Conservation (phyloP, 2,329 filamentous ascomycete species). For the Clarireedia sp. region DNA sequence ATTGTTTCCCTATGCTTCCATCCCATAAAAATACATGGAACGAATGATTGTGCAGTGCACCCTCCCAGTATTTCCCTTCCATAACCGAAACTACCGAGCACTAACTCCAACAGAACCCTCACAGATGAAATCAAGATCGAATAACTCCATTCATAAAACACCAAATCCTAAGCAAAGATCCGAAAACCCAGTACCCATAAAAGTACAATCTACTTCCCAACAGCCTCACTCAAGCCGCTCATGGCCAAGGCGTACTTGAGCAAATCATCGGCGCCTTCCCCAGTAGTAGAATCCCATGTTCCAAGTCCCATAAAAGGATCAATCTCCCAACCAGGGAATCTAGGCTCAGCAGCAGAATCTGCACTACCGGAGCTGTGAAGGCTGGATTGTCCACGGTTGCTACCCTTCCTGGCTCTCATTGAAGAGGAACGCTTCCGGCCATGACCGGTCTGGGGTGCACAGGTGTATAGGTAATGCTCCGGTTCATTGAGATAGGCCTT, state of each 20-base stretch:
- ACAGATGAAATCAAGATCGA: no score
- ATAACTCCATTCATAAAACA: no score
- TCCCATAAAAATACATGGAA: no score
- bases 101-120: no score
- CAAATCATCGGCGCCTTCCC: background rate
- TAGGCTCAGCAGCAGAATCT: slow-evolving; percentile 1
- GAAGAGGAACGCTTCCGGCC: background rate
- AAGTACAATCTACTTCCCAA: background rate
- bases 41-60: no score
- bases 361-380: slow-evolving; percentile 13
- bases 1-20: no score
- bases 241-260: slow-evolving; percentile 12
- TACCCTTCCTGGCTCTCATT: slow-evolving; percentile 13
- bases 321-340: slow-evolving; percentile 9
- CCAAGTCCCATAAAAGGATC: slow-evolving; percentile 14
- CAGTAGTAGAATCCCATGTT: slow-evolving; percentile 10
- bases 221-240: slow-evolving; percentile 10
- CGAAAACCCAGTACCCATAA: no score
- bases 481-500: background rate
- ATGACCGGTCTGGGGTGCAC: background rate
- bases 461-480: background rate
- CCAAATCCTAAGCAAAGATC: no score
- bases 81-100: no score
- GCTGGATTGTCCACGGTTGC: slow-evolving; percentile 15
- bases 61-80: no score